Base-by-base conservation (phyloP, 176 grass and related monocot genomes). In the Carex pumila region DNA sequence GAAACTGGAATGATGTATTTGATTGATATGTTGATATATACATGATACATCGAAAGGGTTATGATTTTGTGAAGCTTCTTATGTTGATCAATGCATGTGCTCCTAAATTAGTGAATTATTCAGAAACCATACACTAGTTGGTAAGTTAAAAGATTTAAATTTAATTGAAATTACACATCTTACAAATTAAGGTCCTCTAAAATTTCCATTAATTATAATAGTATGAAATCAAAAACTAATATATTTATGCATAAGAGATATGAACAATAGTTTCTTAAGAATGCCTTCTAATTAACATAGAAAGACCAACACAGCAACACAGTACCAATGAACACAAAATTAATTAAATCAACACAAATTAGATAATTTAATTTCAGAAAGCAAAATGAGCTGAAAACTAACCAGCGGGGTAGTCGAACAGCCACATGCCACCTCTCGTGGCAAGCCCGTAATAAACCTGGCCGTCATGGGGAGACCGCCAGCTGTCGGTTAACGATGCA, bases 401-500 rank as follows among this genome's bases (percentile, higher is more conserved):
- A 70, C 31, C 86, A 7, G 61, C 72, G 21, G 90, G 85, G 68
- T 97, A 90, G 61, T 92, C 85, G 60, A 97, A 54, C 39, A 97
- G 92, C 90, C 90, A 92, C 88, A 97, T 85, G 2, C 94, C 94
- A 4, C 47, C 58, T 0, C 7, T 82, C 9, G 94, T 94, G 83
- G 83, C 92, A 53, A 97, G 47, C 43, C 92, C 92, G 66, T 97
- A 92, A 92, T 91, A 92, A 82, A 94, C 67, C 61, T 83, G 89
- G 31, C 84, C 89, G 59, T 91, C 89, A 77, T 73, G 2, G 1
- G 89, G 53, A 0, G 3, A 17, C 17, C 8, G 60, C 31, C 89
- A 58, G 13, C 89, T 92, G 89, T 97, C 92, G 19, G 94, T 92
- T 82, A 97, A 92, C 84, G 83, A 89, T n/a, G 90, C 92, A 17